A percentile compares a stretch with the other conserved stretches of the same genome.
Conservation (phyloP, 1,284 basidiomycete species). For the Megacollybia platyphylla region DNA sequence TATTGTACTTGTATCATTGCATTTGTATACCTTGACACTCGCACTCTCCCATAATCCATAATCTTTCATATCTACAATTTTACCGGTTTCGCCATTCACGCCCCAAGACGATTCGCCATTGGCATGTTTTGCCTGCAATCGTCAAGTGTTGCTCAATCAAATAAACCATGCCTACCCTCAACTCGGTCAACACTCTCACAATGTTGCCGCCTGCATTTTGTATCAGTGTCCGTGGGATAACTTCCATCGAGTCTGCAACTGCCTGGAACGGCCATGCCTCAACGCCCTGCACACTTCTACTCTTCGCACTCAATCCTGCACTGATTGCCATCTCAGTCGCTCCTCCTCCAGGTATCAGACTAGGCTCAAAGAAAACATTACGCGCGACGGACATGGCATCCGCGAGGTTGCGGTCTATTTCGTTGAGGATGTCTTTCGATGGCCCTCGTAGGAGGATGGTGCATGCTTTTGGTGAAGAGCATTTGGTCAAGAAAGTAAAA, state of each 20-base stretch:
- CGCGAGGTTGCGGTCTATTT: constrained; percentile 94
- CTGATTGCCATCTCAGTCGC: constrained; percentile 98
- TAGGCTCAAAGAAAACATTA: constrained; percentile 94
- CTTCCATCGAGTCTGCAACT: constrained; percentile 94
- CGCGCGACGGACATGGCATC: constrained; percentile 97
- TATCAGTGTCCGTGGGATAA: constrained; percentile 90
- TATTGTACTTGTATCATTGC: constrained; percentile 3
- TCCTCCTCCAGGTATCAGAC: constrained; percentile 87
- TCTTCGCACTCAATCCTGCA: constrained; percentile 80
- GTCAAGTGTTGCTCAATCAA: constrained; percentile 1
- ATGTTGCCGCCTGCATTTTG: constrained; percentile 96
- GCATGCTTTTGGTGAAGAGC: constrained; percentile 91
- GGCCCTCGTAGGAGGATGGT: constrained; percentile 97
- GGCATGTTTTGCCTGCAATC: constrained; percentile 81
- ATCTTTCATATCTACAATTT: constrained; percentile 89
- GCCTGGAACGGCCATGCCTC: constrained; percentile 88
- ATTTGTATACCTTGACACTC: constrained; percentile 68
- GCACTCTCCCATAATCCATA: constrained; percentile 94
- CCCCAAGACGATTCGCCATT: constrained; percentile 87
- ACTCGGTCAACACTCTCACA: constrained; percentile 84
- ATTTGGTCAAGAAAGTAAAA: constrained; percentile 94
- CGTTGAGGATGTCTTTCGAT: constrained; percentile 96
- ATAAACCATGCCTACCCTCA: constrained; percentile 45
- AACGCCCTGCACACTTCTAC: constrained; percentile 67
- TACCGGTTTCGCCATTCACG: constrained; percentile 90